Conservation (phyloP, 192 early-diverging fungal species). For the Helicostylum pulchrum region DNA sequence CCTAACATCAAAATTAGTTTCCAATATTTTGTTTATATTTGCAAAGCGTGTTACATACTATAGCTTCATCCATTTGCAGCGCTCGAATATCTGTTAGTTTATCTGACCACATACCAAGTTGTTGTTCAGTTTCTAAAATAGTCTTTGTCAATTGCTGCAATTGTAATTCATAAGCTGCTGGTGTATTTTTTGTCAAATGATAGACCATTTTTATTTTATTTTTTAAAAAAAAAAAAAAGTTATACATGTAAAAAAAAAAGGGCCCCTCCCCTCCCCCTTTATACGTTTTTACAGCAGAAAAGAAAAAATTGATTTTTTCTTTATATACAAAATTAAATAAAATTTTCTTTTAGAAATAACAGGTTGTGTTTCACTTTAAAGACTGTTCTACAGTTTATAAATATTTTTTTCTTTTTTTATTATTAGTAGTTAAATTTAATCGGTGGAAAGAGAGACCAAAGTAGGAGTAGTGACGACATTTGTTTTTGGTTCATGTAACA, state of each 20-base stretch:
- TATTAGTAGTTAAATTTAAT: background rate
- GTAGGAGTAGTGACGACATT: constrained; percentile 24
- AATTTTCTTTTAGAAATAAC: background rate
- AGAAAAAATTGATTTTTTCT: background rate
- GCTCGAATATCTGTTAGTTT: background rate
- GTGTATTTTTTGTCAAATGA: no score
- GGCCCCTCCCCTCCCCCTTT: no score
- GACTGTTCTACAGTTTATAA: background rate
- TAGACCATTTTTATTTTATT: no score
- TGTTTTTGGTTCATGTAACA: constrained; percentile 32
- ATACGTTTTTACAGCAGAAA: background rate
- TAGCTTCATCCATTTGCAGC: constrained; percentile 7
- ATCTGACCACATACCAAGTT: background rate
- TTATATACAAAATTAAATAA: background rate
- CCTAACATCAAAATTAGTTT: no score
- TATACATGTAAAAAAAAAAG: background rate
- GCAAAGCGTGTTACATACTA: no score
- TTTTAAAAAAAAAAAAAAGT: background rate
- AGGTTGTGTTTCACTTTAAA: background rate
- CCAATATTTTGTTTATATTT: no score
- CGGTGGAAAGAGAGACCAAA: background rate
- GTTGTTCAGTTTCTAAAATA: background rate
- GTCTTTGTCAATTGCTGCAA: background rate
- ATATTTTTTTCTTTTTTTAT: background rate
- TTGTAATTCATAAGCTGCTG: background rate